Evolutionary conservation across 108 stramenopile species (phyloP), one percentile per base, ranked within the genome.

Genomic region (Parmales sp.): DNA sequence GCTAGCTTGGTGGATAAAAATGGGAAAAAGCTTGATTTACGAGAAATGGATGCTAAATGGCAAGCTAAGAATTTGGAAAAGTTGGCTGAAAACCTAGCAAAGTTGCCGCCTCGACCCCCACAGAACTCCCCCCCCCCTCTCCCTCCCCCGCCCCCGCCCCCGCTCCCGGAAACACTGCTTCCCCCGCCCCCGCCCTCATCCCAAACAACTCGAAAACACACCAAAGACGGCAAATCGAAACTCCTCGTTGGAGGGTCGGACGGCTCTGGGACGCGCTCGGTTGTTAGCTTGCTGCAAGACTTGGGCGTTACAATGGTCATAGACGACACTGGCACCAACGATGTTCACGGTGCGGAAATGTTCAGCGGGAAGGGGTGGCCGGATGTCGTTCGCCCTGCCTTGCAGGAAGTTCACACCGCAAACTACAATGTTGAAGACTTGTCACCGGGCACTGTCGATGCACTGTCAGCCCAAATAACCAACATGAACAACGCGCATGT

Each of bases 161-260:
- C n/a, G n/a, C n/a, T n/a, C n/a, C n/a, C n/a, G n/a, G n/a, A n/a
- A n/a, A n/a, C n/a, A n/a, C n/a, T n/a, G n/a, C n/a, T n/a, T n/a
- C n/a, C n/a, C n/a, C n/a, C n/a, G n/a, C n/a, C n/a, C n/a, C n/a
- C n/a, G n/a, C n/a, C n/a, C n/a, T n/a, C n/a, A n/a, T n/a, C n/a
- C n/a, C n/a, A n/a, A n/a, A n/a, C n/a, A n/a, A n/a, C n/a, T n/a
- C n/a, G n/a, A n/a, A n/a, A n/a, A n/a, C n/a, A n/a, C n/a, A n/a
- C n/a, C n/a, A n/a, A n/a, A n/a, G n/a, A n/a, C n/a, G n/a, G n/a
- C n/a, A n/a, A n/a, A n/a, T n/a, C n/a, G n/a, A n/a, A n/a, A n/a
- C 63, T 87, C 26, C 46, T 90, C 0, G 72, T 90, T 7, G 86
- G 89, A 3, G 89, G 89, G 37, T 80, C 81, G 6, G 89, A 90